These are phyloP conservation scores for Epichloe aotearoae DNA, from an alignment of 2,329 filamentous ascomycete species.

Conservation along the genomic window DNA sequence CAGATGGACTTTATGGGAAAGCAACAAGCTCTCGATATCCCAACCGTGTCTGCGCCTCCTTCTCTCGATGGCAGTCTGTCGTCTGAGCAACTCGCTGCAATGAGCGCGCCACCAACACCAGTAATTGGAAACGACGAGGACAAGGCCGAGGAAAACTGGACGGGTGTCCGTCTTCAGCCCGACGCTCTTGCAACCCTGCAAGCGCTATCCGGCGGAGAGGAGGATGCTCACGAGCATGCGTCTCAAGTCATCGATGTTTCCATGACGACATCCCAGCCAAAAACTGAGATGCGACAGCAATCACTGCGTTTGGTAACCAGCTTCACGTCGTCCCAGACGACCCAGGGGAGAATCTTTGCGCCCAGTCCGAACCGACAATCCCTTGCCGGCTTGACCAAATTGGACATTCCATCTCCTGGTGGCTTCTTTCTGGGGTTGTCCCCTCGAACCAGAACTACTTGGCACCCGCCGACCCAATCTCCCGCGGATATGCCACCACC, in stretches of 20 bases:
- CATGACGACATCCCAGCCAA: slow-evolving; percentile 10
- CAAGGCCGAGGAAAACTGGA: slow-evolving; percentile 51
- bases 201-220: slow-evolving; percentile 45
- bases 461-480: slow-evolving; percentile 50
- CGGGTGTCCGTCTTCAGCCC: slow-evolving; percentile 61
- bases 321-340: slow-evolving; percentile 14
- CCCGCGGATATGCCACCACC: slow-evolving; percentile 47
- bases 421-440: slow-evolving; percentile 84
- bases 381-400: slow-evolving; percentile 58
- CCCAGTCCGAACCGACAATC: slow-evolving; percentile 34
- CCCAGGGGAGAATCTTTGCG: slow-evolving; percentile 14
- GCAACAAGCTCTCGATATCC: slow-evolving; percentile 51
- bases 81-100: slow-evolving; percentile 72
- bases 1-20: slow-evolving; percentile 57
- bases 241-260: slow-evolving; percentile 32
- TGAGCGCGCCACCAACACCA: slow-evolving; percentile 78
- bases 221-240: slow-evolving; percentile 42
- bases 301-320: slow-evolving; percentile 36
- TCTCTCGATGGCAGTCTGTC: slow-evolving; percentile 81
- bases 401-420: slow-evolving; percentile 83
- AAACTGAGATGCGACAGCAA: slow-evolving; percentile 36
- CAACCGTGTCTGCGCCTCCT: slow-evolving; percentile 66
- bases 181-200: slow-evolving; percentile 71
- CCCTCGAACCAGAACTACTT: slow-evolving; percentile 63
- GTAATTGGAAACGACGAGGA: slow-evolving; percentile 46